Conservation (phyloP, 192 early-diverging fungal species). For the Diversispora epigaea region DNA sequence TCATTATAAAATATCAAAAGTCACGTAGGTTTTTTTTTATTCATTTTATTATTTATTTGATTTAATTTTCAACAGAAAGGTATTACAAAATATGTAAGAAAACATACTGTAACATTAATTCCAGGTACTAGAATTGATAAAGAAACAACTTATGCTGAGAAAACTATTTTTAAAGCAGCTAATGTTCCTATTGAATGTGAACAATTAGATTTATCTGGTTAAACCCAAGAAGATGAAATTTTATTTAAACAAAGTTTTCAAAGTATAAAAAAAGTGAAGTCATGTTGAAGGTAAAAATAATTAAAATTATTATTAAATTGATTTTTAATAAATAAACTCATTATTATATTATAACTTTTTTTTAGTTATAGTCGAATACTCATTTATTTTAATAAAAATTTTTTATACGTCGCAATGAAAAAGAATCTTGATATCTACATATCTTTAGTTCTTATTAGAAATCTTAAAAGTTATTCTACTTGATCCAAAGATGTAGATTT, state of each 20-base stretch:
- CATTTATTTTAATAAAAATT: constrained; percentile 35
- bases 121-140: constrained; percentile 98
- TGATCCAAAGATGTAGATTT: constrained; percentile 95
- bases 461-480: constrained; percentile 81
- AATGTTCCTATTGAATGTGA: constrained; percentile 96
- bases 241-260: constrained; percentile 89
- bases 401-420: constrained; percentile 89
- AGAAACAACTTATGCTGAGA: constrained; percentile 87
- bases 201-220: constrained; percentile 94
- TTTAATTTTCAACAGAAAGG: neutral
- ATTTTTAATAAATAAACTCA: neutral
- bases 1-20: no score
- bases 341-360: neutral
- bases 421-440: constrained; percentile 99
- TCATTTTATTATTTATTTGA: neutral
- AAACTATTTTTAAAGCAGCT: constrained; percentile 91
- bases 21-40: no score
- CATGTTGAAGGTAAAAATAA: constrained; percentile 80
- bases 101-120: constrained; percentile 94
- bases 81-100: constrained; percentile 81
- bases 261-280: constrained; percentile 94
- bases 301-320: neutral
- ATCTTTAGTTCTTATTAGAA: constrained; percentile 87
- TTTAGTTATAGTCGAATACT: no score
- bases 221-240: constrained; percentile 76